Evolutionary conservation across 1,139 yeast genomes (phyloP).

Genomic region (Scheffersomyces insectosa): DNA sequence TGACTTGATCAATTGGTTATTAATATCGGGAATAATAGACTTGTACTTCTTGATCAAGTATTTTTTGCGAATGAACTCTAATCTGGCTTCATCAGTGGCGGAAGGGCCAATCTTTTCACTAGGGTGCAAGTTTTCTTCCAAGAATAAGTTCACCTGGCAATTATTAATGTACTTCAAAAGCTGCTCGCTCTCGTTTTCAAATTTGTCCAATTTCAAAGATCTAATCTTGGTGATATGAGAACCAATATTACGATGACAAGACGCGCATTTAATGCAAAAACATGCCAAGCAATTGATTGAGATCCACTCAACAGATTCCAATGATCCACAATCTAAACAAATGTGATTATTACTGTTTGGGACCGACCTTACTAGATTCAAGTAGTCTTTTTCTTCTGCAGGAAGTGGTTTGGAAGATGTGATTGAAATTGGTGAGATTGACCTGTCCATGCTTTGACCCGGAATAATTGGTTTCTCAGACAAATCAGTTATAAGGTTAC

Average conservation of each 20-base stretch:
- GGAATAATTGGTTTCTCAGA: slow-evolving; percentile 17
- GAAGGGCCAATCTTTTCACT: slow-evolving; percentile 28
- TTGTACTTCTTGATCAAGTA: slow-evolving; percentile 46
- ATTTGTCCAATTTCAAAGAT: slow-evolving; percentile 52
- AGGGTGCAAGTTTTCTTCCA: slow-evolving; percentile 29
- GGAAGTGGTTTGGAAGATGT: slow-evolving; percentile 22
- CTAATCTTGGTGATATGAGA: slow-evolving; percentile 51
- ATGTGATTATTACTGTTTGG: slow-evolving; percentile 55
- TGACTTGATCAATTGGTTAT: slow-evolving; percentile 39
- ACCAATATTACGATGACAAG: slow-evolving; percentile 55
- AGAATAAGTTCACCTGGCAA: slow-evolving; percentile 32
- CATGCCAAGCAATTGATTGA: slow-evolving; percentile 73
- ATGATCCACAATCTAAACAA: slow-evolving; percentile 81
- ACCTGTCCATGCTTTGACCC: slow-evolving; percentile 19
- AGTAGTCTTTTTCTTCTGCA: slow-evolving; percentile 25
- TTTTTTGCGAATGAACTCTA: slow-evolving; percentile 50
- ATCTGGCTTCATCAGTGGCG: slow-evolving; percentile 36
- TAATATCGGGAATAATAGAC: slow-evolving; percentile 22
- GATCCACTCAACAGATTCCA: slow-evolving; percentile 79
- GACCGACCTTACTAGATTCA: slow-evolving; percentile 46
- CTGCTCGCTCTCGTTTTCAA: slow-evolving; percentile 41
- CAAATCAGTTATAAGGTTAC: slow-evolving; percentile 12
- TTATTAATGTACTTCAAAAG: slow-evolving; percentile 47
- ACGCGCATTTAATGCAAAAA: slow-evolving; percentile 81
- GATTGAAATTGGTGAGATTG: slow-evolving; percentile 38